A percentile compares a stretch with the other conserved stretches of the same genome.
These are phyloP conservation scores for Rosa chinensis DNA, from an alignment of 306 rosid species.

Conservation along the genomic window DNA sequence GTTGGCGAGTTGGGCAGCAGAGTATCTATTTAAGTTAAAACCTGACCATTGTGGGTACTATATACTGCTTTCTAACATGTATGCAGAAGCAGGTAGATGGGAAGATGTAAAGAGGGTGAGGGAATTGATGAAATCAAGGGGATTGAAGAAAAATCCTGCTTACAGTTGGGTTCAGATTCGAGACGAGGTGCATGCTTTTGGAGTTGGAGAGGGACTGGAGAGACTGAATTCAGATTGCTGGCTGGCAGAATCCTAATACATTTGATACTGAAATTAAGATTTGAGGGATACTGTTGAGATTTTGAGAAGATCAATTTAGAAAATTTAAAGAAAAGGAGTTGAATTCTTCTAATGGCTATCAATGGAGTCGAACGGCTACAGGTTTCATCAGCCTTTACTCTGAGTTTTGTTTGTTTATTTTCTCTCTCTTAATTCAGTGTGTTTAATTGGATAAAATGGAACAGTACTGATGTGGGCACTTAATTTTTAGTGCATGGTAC, in stretches of 20 bases:
- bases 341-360: not conserved
- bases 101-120: slow-evolving; percentile 72
- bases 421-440: not conserved
- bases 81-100: slow-evolving; percentile 93
- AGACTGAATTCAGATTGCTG: slow-evolving; percentile 44
- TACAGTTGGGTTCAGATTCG: slow-evolving; percentile 81
- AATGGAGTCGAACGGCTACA: not conserved
- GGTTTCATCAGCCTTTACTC: not conserved
- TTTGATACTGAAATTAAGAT: not conserved
- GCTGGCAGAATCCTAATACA: slow-evolving; percentile 28
- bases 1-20: slow-evolving; percentile 77
- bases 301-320: not conserved
- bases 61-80: slow-evolving; percentile 81
- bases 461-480: not conserved
- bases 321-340: not conserved
- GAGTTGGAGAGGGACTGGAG: slow-evolving; percentile 58
- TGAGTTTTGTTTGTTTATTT: not conserved
- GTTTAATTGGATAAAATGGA: not conserved
- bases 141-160: slow-evolving; percentile 72
- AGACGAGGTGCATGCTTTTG: slow-evolving; percentile 58
- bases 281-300: not conserved
- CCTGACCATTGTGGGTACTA: slow-evolving; percentile 86
- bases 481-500: not conserved
- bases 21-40: slow-evolving; percentile 62
- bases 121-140: slow-evolving; percentile 74